Conservation (phyloP, 768 basidiomycete species). For the Suillus hirtellus region DNA sequence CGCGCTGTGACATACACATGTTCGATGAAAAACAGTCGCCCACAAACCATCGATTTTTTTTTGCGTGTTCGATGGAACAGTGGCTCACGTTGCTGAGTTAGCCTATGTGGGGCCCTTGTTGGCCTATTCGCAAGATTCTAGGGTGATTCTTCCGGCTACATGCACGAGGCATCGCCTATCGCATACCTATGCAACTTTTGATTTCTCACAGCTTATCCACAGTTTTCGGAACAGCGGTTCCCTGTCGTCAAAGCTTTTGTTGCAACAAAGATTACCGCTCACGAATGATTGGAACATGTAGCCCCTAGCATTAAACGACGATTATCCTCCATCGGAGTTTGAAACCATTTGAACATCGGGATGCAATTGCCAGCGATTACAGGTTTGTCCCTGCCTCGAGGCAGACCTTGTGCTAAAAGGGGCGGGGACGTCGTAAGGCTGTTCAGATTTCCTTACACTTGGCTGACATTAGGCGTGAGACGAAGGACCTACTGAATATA, state of each 20-base stretch:
- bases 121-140: not conserved
- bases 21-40: not conserved
- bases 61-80: not conserved
- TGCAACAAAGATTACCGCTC: not conserved
- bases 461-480: not conserved
- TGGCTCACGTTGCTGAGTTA: not conserved
- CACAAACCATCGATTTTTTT: not conserved
- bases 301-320: not conserved
- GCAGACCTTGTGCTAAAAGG: slow-evolving; percentile 10
- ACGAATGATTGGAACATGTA: not conserved
- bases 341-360: not conserved
- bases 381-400: slow-evolving; percentile 17
- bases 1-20: not conserved
- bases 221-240: not conserved
- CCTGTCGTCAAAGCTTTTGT: not conserved
- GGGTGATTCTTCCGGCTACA: not conserved
- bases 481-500: slow-evolving; percentile 6
- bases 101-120: not conserved
- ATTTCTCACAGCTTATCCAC: not conserved
- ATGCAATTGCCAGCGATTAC: not conserved
- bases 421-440: not conserved
- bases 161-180: slow-evolving; percentile 4
- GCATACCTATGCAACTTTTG: not conserved
- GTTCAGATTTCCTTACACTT: not conserved
- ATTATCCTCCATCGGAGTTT: not conserved